Evolutionary conservation across 1,139 yeast species (phyloP).

Genomic region (Torulaspora globosa): DNA sequence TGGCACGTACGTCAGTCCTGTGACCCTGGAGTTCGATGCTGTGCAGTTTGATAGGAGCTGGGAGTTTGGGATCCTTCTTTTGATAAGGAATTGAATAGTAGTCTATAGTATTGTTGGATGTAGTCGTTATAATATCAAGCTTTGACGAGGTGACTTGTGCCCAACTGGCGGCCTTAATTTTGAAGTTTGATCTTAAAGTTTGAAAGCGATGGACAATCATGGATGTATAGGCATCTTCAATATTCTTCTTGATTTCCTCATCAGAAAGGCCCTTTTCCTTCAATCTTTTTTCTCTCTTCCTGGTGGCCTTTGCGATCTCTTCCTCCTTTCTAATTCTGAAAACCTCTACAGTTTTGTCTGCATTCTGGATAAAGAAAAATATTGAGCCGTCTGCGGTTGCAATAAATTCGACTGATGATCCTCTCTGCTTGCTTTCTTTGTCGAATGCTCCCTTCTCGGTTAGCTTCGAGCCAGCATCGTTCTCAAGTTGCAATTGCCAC

Average conservation of each 20-base stretch:
- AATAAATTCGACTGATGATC: slow-evolving; percentile 57
- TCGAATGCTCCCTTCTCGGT: slow-evolving; percentile 63
- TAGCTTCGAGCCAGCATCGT: slow-evolving; percentile 51
- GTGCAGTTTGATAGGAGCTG: slow-evolving; percentile 44
- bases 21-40: slow-evolving; percentile 78
- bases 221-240: slow-evolving; percentile 53
- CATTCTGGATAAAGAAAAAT: slow-evolving; percentile 66
- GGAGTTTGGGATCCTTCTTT: slow-evolving; percentile 49
- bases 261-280: slow-evolving; percentile 63
- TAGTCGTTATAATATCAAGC: slow-evolving; percentile 58
- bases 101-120: slow-evolving; percentile 72
- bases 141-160: slow-evolving; percentile 43
- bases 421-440: slow-evolving; percentile 76
- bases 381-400: slow-evolving; percentile 41
- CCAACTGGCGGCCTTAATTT: slow-evolving; percentile 58
- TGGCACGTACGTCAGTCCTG: slow-evolving; percentile 79
- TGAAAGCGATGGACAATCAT: slow-evolving; percentile 63
- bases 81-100: slow-evolving; percentile 51
- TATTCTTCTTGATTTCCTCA: slow-evolving; percentile 55
- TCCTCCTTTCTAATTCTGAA: slow-evolving; percentile 74
- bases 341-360: slow-evolving; percentile 77
- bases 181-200: slow-evolving; percentile 53
- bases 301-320: slow-evolving; percentile 73
- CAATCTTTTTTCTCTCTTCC: slow-evolving; percentile 75
- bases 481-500: slow-evolving; percentile 65